Evolutionary conservation across 2,329 filamentous ascomycete species (phyloP).

Genomic region (Trichoderma asperellum): DNA sequence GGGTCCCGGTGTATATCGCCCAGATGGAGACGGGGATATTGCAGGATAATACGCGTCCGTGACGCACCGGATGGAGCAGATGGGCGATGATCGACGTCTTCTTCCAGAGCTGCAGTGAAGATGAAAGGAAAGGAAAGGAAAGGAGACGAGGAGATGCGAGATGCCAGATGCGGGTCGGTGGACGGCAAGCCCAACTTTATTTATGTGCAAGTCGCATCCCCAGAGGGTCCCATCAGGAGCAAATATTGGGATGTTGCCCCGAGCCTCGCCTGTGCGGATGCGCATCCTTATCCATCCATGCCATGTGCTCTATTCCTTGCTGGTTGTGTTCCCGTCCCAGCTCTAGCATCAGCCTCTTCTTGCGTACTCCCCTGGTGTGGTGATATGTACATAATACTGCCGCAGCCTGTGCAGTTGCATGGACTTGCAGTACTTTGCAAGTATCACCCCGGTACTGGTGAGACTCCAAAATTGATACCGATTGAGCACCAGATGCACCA

Average conservation of each 20-base stretch:
- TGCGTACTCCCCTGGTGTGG: not conserved
- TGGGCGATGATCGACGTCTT: constrained; percentile 3
- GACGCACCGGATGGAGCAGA: constrained; percentile 12
- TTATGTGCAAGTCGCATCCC: constrained; percentile 21
- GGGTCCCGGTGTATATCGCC: not conserved
- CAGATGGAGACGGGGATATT: not conserved
- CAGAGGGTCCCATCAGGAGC: not conserved
- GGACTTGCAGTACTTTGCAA: not conserved
- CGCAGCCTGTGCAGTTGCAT: not conserved
- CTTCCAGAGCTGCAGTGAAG: not conserved
- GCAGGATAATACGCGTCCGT: not conserved
- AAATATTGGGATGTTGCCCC: constrained; percentile 18
- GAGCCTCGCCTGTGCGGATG: constrained; percentile 10
- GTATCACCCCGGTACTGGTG: not conserved
- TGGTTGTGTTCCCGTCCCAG: not conserved
- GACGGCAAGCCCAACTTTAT: constrained; percentile 24
- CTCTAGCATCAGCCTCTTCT: constrained; percentile 18
- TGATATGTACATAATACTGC: not conserved
- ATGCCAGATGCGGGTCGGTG: constrained; percentile 17
- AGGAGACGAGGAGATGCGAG: not conserved
- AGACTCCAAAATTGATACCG: constrained; percentile 4
- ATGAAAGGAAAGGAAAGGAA: not conserved
- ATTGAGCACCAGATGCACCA: constrained; percentile 1
- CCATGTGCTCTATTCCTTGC: constrained; percentile 10
- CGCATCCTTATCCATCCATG: constrained; percentile 13